A percentile compares a stretch with the other conserved stretches of the same genome.
Evolutionary conservation across 2,329 filamentous ascomycete species (phyloP).

Genomic region (Trichoderma gracile): DNA sequence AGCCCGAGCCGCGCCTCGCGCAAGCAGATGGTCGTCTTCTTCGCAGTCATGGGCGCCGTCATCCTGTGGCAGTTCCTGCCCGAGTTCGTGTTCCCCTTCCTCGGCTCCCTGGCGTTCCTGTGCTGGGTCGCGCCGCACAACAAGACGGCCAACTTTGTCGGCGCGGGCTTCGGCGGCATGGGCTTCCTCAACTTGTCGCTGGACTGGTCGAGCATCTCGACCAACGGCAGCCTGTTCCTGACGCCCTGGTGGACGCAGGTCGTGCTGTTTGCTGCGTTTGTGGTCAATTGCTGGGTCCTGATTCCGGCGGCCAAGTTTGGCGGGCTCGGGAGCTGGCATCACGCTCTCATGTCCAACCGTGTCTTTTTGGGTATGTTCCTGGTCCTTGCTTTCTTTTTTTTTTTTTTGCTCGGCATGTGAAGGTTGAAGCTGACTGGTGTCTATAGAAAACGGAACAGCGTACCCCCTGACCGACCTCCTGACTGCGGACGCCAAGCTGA

Average conservation of each 20-base stretch:
- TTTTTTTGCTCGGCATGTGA: background rate
- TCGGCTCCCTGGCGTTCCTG: conserved; percentile 60
- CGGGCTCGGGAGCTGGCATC: conserved; percentile 51
- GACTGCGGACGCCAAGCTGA: conserved; percentile 44
- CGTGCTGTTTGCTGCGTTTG: conserved; percentile 56
- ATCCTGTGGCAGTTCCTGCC: conserved; percentile 64
- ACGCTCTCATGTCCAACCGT: conserved; percentile 59
- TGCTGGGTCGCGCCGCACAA: conserved; percentile 65
- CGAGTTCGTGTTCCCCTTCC: conserved; percentile 60
- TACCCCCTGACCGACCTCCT: conserved; percentile 41
- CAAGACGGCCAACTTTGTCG: conserved; percentile 59
- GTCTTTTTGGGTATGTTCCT: conserved; percentile 44
- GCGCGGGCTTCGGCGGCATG: conserved; percentile 62
- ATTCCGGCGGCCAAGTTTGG: conserved; percentile 61
- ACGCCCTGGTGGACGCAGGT: conserved; percentile 62
- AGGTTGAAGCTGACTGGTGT: background rate
- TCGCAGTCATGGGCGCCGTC: conserved; percentile 52
- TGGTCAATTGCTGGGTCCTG: conserved; percentile 58
- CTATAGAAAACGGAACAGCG: conserved; percentile 36
- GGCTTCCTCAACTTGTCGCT: conserved; percentile 60
- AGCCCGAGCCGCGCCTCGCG: conserved; percentile 50
- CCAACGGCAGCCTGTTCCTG: conserved; percentile 52
- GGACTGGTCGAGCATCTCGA: conserved; percentile 63
- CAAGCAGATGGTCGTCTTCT: conserved; percentile 60
- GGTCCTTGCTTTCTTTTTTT: too few species aligned